phyloP scores from a whole-genome alignment of 176 grass and related monocot genomes.

The Aegilops sharonensis region DNA sequence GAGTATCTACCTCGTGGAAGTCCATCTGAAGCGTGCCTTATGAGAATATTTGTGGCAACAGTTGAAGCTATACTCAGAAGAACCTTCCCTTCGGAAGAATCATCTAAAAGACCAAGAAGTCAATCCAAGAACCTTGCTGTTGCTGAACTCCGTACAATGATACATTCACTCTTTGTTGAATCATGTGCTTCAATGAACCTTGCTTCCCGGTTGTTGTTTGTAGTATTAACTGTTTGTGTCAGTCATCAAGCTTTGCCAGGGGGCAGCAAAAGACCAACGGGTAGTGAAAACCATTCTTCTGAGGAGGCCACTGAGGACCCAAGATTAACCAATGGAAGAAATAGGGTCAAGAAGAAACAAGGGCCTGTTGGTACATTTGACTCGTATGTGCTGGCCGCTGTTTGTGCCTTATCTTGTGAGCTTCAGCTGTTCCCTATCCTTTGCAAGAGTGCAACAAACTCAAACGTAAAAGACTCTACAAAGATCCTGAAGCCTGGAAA shows the following conservation, averaged over 20 bases:
- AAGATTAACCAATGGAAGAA: slow-evolving; percentile 65
- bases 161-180: slow-evolving; percentile 95
- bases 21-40: slow-evolving; percentile 95
- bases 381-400: slow-evolving; percentile 91
- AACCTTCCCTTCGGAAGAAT: slow-evolving; percentile 80
- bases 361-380: slow-evolving; percentile 97
- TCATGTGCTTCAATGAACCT: slow-evolving; percentile 96
- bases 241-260: slow-evolving; percentile 95
- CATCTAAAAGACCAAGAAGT: slow-evolving; percentile 64
- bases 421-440: slow-evolving; percentile 88
- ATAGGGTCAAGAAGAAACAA: slow-evolving; percentile 73
- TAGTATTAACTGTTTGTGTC: slow-evolving; percentile 86
- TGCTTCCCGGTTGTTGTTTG: slow-evolving; percentile 88
- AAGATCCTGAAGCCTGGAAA: slow-evolving; percentile 62
- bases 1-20: slow-evolving; percentile 97
- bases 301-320: slow-evolving; percentile 56
- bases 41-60: slow-evolving; percentile 99
- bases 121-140: slow-evolving; percentile 83
- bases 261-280: slow-evolving; percentile 95
- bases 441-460: slow-evolving; percentile 62
- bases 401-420: slow-evolving; percentile 93
- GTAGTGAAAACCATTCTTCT: slow-evolving; percentile 63
- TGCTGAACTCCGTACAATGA: slow-evolving; percentile 95
- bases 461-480: slow-evolving; percentile 53
- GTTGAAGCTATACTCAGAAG: slow-evolving; percentile 97